Conservation (phyloP, 441 rosid species). For the Viola pubescens region DNA sequence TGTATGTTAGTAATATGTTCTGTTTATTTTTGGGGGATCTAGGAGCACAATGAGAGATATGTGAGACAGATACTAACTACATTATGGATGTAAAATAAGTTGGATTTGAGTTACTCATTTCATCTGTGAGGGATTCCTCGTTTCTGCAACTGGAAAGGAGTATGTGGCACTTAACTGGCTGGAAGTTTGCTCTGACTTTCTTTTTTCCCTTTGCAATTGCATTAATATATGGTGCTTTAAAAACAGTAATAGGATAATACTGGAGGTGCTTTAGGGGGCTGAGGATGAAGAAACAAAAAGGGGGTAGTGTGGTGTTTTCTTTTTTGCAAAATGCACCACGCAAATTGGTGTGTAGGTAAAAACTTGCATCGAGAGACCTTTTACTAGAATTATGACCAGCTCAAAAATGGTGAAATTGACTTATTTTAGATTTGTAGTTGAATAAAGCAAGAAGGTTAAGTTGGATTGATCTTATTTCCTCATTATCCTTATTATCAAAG, state of each 20-base stretch:
- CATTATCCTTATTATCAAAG: neutral
- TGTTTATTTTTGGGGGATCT: neutral
- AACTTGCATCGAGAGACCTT: too few species aligned
- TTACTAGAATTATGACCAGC: too few species aligned
- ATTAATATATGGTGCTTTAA: too few species aligned
- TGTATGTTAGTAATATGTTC: neutral
- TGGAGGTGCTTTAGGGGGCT: too few species aligned
- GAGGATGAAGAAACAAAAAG: too few species aligned
- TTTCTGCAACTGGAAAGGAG: conserved; percentile 1
- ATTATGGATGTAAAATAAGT: neutral
- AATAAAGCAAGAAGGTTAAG: neutral
- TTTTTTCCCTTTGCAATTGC: too few species aligned
- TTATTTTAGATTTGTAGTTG: too few species aligned
- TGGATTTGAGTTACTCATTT: neutral
- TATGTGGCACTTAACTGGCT: neutral
- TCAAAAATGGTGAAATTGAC: too few species aligned
- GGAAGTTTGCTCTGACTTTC: neutral
- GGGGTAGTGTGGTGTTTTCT: too few species aligned
- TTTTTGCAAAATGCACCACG: too few species aligned
- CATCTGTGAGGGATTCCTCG: neutral
- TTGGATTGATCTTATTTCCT: neutral
- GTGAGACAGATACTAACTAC: neutral
- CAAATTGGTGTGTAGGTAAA: too few species aligned
- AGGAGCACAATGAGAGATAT: conserved; percentile 1
- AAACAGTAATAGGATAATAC: too few species aligned